Conservation (phyloP, 352 stramenopile genomes). For the Phytophthora chlamydospora region DNA sequence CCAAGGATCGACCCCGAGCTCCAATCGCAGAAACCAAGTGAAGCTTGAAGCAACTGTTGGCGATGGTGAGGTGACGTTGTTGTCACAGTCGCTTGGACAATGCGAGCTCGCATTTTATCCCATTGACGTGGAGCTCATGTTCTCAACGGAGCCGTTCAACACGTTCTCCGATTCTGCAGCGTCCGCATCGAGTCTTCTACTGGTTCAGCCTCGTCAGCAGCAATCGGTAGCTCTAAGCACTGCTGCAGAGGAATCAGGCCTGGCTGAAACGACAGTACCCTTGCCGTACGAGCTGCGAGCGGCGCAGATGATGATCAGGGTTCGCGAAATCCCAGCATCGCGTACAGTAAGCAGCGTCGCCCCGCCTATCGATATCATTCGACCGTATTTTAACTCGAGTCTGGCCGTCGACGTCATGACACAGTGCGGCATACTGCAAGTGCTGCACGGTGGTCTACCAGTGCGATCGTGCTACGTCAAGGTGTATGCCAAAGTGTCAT, state of each 20-base stretch:
- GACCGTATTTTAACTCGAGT: conserved; percentile 55
- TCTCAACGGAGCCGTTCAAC: conserved; percentile 67
- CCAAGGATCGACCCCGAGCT: background rate
- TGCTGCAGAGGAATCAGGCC: conserved; percentile 1
- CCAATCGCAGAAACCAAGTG: conserved; percentile 14
- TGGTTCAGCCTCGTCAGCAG: conserved; percentile 53
- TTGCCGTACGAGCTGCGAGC: conserved; percentile 38
- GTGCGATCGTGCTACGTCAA: conserved; percentile 72
- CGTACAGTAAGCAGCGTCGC: conserved; percentile 33
- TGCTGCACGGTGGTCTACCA: conserved; percentile 44
- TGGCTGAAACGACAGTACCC: conserved; percentile 25
- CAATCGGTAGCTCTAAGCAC: conserved; percentile 35
- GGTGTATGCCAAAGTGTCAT: conserved; percentile 57
- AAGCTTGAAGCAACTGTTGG: conserved; percentile 42
- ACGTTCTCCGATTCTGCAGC: conserved; percentile 42
- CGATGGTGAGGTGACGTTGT: conserved; percentile 32
- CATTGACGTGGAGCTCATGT: conserved; percentile 75
- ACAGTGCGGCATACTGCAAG: conserved; percentile 61
- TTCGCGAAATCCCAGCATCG: conserved; percentile 36
- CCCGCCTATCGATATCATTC: conserved; percentile 45
- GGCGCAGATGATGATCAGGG: conserved; percentile 57
- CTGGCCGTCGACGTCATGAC: conserved; percentile 50
- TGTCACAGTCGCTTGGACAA: conserved; percentile 35
- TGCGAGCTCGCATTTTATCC: conserved; percentile 63
- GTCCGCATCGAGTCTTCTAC: conserved; percentile 44